Percentiles rank a stretch among this genome's conserved stretches.
These are phyloP conservation scores for Entamoeba invadens DNA, from an alignment of 208 protist genomes.

Conservation along the genomic window DNA sequence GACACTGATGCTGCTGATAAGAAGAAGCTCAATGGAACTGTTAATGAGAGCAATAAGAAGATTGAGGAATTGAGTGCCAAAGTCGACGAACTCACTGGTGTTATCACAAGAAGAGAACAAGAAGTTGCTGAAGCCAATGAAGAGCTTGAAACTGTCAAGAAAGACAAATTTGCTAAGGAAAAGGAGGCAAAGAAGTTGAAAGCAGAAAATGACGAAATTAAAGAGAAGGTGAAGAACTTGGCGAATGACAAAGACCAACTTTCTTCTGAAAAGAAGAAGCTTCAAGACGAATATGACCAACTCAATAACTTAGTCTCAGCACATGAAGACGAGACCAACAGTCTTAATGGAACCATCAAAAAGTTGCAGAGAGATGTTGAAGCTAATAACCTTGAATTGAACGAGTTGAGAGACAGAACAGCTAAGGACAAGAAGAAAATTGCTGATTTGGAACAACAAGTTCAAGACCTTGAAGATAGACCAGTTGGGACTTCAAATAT, in stretches of 20 bases:
- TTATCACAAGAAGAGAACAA: background rate
- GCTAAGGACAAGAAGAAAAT: constrained; percentile 14
- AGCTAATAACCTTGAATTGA: constrained; percentile 20
- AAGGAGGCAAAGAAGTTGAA: background rate
- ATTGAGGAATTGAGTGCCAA: background rate
- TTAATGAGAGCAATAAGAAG: background rate
- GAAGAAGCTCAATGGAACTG: background rate
- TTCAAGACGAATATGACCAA: background rate
- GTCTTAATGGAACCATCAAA: constrained; percentile 21
- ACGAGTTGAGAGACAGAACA: constrained; percentile 19
- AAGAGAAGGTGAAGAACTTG: constrained; percentile 32
- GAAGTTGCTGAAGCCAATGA: background rate
- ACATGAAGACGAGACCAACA: constrained; percentile 8
- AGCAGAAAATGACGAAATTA: background rate
- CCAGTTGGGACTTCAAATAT: background rate
- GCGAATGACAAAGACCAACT: background rate
- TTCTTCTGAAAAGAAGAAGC: background rate
- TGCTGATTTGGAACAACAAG: background rate
- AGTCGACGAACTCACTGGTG: background rate
- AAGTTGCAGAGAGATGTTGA: constrained; percentile 9
- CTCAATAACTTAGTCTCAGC: background rate
- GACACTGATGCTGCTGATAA: background rate
- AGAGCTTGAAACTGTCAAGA: background rate
- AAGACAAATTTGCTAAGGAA: background rate
- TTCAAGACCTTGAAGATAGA: background rate